Percentiles rank a stretch among this genome's conserved stretches.
Conservation (phyloP, 2,329 filamentous ascomycete species). For the Diplodia intermedia region DNA sequence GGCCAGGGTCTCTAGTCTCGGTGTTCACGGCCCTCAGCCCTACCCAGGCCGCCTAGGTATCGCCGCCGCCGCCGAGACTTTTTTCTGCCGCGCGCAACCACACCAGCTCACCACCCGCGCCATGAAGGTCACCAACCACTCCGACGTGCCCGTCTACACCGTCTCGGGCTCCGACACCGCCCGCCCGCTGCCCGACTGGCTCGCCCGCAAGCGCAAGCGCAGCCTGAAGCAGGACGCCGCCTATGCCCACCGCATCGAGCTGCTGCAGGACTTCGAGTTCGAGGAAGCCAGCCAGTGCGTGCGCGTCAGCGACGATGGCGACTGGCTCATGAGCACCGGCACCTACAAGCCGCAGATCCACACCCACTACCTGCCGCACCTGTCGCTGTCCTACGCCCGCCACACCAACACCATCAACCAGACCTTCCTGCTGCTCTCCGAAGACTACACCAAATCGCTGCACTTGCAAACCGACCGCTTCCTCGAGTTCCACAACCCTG, state of each 20-base stretch:
- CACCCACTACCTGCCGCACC: slow-evolving; percentile 90
- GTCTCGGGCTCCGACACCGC: slow-evolving; percentile 90
- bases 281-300: slow-evolving; percentile 94
- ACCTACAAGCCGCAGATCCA: slow-evolving; percentile 85
- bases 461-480: slow-evolving; percentile 91
- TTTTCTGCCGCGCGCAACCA: slow-evolving; percentile 15
- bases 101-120: slow-evolving; percentile 37
- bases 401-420: slow-evolving; percentile 93
- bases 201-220: slow-evolving; percentile 85
- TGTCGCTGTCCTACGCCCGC: slow-evolving; percentile 90
- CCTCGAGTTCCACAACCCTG: slow-evolving; percentile 90
- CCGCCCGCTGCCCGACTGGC: slow-evolving; percentile 91
- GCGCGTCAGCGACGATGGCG: slow-evolving; percentile 88
- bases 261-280: slow-evolving; percentile 97
- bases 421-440: slow-evolving; percentile 85
- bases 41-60: slow-evolving; percentile 6
- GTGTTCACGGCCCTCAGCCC: slow-evolving; percentile 15
- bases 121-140: slow-evolving; percentile 85
- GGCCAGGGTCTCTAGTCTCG: slow-evolving; percentile 5
- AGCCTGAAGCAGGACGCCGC: slow-evolving; percentile 92
- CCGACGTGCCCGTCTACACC: slow-evolving; percentile 89
- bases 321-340: slow-evolving; percentile 96
- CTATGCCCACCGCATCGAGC: slow-evolving; percentile 90
- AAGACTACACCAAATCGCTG: slow-evolving; percentile 82
- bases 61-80: slow-evolving; percentile 27